Conservation (phyloP, 2,329 filamentous ascomycete genomes). For the Beauveria sp. region DNA sequence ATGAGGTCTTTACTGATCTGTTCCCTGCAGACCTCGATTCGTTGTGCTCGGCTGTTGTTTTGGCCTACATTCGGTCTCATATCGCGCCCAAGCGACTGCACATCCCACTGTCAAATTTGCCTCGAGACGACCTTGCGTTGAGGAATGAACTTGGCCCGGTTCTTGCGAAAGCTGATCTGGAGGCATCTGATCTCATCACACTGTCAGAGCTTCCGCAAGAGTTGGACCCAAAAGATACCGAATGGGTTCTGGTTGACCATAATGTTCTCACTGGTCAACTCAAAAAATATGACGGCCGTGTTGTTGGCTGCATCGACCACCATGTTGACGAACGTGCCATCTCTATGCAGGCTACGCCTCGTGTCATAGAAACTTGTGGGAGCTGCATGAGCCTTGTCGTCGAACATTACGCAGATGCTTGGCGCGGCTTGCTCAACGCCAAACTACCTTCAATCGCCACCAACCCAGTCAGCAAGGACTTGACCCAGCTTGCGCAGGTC, state of each 20-base stretch:
- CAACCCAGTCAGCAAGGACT: conserved; percentile 23
- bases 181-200: conserved; percentile 56
- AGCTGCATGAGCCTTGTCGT: conserved; percentile 68
- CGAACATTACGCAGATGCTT: conserved; percentile 47
- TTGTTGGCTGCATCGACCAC: conserved; percentile 68
- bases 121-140: conserved; percentile 58
- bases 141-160: conserved; percentile 65
- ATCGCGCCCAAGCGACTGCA: conserved; percentile 48
- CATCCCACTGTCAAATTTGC: conserved; percentile 67
- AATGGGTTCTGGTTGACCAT: conserved; percentile 74
- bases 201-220: conserved; percentile 39
- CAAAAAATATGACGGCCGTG: conserved; percentile 39
- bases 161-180: conserved; percentile 52
- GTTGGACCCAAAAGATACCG: conserved; percentile 47
- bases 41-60: conserved; percentile 64
- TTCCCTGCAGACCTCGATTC: conserved; percentile 63
- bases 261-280: conserved; percentile 62
- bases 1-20: not conserved
- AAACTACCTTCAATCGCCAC: not conserved
- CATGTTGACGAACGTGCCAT: conserved; percentile 64
- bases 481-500: conserved; percentile 57
- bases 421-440: conserved; percentile 40
- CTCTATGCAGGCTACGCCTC: conserved; percentile 37
- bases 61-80: conserved; percentile 65
- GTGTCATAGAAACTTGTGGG: conserved; percentile 58